These are phyloP conservation scores for Euclidium syriacum DNA, from an alignment of 345 rosid species.

Conservation along the genomic window DNA sequence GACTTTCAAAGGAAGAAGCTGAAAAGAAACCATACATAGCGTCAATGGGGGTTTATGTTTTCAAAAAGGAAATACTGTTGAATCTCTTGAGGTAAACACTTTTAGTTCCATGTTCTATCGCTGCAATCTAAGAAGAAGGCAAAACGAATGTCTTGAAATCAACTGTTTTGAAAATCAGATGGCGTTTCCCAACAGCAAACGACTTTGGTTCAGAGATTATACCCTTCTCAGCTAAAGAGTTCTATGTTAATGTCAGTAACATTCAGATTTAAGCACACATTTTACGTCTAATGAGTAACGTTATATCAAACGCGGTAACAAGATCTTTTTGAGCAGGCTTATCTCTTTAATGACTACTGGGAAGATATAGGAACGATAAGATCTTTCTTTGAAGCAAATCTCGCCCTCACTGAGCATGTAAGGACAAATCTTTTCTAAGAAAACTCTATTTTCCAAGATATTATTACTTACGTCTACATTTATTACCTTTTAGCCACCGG, in stretches of 20 bases:
- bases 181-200: slow-evolving; percentile 98
- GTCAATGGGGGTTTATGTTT: slow-evolving; percentile 94
- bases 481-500: slow-evolving; percentile 61
- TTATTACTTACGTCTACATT: slow-evolving; percentile 6
- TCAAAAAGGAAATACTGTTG: slow-evolving; percentile 91
- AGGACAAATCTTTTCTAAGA: slow-evolving; percentile 20
- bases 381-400: slow-evolving; percentile 94
- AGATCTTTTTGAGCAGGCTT: slow-evolving; percentile 59
- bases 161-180: slow-evolving; percentile 41
- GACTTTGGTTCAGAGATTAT: slow-evolving; percentile 96
- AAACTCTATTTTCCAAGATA: background rate
- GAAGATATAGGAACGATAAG: slow-evolving; percentile 96
- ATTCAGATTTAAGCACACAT: slow-evolving; percentile 11
- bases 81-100: slow-evolving; percentile 78
- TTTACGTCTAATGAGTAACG: background rate
- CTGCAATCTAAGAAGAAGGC: background rate
- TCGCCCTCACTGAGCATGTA: slow-evolving; percentile 92
- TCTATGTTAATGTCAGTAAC: slow-evolving; percentile 51
- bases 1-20: slow-evolving; percentile 78
- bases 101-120: background rate
- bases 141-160: background rate
- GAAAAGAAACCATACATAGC: slow-evolving; percentile 89
- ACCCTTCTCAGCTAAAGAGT: slow-evolving; percentile 87
- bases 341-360: slow-evolving; percentile 93
- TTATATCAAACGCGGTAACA: background rate